Percentiles rank a stretch among this genome's conserved stretches.
phyloP scores from a whole-genome alignment of 306 rosid species.

The Malus sylvestris region DNA sequence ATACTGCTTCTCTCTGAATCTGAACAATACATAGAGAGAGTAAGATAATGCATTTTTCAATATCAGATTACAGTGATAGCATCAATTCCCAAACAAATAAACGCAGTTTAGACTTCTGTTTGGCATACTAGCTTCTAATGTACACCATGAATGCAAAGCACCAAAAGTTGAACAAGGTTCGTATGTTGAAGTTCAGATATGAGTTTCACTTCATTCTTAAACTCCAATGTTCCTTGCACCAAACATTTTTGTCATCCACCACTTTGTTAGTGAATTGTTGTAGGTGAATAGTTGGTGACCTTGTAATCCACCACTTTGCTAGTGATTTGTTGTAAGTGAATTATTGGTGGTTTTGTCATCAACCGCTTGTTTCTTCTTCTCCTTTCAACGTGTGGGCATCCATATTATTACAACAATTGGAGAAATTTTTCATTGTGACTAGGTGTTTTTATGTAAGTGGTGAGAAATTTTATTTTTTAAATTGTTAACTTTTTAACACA shows the following conservation, averaged over 20 bases:
- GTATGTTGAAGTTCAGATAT: background rate
- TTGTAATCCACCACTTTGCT: no score
- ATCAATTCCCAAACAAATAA: background rate
- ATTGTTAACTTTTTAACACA: no score
- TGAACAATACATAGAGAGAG: background rate
- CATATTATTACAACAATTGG: no score
- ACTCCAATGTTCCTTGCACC: background rate
- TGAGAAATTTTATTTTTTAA: no score
- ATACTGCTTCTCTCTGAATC: background rate
- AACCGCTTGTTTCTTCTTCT: no score
- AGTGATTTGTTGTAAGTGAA: no score
- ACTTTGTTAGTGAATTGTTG: no score
- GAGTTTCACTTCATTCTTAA: background rate
- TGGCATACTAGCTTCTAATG: background rate
- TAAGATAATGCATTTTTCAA: background rate
- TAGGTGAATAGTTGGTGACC: no score
- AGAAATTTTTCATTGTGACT: no score
- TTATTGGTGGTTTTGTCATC: no score
- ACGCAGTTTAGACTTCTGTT: background rate
- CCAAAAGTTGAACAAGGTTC: background rate
- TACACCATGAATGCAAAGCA: background rate
- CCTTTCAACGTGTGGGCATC: no score
- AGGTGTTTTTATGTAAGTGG: no score
- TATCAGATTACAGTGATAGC: background rate
- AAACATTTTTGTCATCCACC: background rate